A percentile compares a stretch with the other conserved stretches of the same genome.
These are phyloP conservation scores for Yamadazyma pseudoaaseri DNA, from an alignment of 1,139 yeast species.

Conservation along the genomic window DNA sequence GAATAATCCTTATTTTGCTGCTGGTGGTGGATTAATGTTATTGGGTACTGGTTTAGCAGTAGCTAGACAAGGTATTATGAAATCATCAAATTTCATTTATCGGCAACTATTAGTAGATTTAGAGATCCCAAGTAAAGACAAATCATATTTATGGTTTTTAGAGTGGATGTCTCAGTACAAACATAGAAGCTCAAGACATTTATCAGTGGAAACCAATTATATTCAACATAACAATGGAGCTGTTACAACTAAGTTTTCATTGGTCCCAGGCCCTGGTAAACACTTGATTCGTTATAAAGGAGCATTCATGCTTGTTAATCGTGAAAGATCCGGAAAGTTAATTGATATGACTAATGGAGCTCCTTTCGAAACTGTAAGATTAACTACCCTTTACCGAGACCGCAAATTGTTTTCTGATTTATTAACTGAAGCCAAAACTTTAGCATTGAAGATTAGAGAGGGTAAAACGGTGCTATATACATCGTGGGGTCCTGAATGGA, in stretches of 20 bases:
- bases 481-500: constrained; percentile 98
- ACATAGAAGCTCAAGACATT: constrained; percentile 72
- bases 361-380: constrained; percentile 92
- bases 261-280: constrained; percentile 98
- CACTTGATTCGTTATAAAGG: constrained; percentile 84
- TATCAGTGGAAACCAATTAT: constrained; percentile 85
- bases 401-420: constrained; percentile 68
- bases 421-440: constrained; percentile 75
- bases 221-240: constrained; percentile 93
- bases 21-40: constrained; percentile 95
- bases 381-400: constrained; percentile 87
- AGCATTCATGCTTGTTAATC: constrained; percentile 82
- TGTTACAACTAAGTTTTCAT: constrained; percentile 78
- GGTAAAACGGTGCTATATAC: constrained; percentile 94
- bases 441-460: constrained; percentile 81
- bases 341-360: constrained; percentile 89
- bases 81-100: constrained; percentile 66
- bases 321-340: constrained; percentile 88
- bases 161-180: constrained; percentile 94
- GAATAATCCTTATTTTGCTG: constrained; percentile 91
- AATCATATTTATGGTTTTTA: constrained; percentile 90
- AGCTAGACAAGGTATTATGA: constrained; percentile 66
- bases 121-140: constrained; percentile 92
- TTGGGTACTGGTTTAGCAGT: constrained; percentile 85
- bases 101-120: constrained; percentile 86